Conservation (phyloP, 495 filamentous ascomycete species). For the Aspergillus bridgeri region DNA sequence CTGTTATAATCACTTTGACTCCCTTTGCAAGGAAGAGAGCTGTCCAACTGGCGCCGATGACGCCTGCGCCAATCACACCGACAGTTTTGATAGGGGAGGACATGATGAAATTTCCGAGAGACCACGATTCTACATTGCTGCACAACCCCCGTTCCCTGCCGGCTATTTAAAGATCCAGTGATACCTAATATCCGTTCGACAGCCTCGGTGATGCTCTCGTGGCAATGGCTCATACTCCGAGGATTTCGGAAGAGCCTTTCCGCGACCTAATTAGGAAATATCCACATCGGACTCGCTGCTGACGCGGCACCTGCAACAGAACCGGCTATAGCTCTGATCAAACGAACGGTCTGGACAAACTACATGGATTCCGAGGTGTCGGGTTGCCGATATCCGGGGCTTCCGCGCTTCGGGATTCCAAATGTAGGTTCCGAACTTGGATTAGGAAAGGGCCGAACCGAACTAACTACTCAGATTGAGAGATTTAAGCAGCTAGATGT, state of each 20-base stretch:
- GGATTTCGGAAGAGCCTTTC: background rate
- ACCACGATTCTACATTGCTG: background rate
- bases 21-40: slow-evolving; percentile 20
- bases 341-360: background rate
- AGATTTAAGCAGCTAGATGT: too few species aligned
- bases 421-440: background rate
- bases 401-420: background rate
- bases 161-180: background rate
- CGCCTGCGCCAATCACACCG: slow-evolving; percentile 20
- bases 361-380: background rate
- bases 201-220: background rate
- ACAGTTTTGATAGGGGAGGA: slow-evolving; percentile 12
- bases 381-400: background rate
- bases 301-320: background rate
- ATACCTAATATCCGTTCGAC: background rate
- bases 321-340: background rate
- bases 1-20: slow-evolving; percentile 18
- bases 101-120: background rate
- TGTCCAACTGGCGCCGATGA: slow-evolving; percentile 24
- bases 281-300: background rate
- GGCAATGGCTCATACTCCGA: background rate
- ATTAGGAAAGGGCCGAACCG: background rate
- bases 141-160: background rate
- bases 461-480: too few species aligned
- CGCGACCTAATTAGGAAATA: background rate